phyloP scores from a whole-genome alignment of 106 monocot species.

The Acorus calamus region DNA sequence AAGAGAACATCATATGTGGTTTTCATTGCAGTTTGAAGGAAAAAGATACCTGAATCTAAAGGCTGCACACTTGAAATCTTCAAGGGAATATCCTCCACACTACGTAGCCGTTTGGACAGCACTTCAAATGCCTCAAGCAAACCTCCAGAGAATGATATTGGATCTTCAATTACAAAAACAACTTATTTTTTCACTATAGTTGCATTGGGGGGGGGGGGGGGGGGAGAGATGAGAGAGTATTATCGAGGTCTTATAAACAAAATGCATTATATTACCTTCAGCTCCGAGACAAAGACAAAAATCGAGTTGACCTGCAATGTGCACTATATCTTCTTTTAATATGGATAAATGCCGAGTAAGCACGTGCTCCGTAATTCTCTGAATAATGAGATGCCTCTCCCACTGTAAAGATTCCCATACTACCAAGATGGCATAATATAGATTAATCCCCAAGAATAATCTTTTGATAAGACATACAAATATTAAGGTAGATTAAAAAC shows the following conservation, averaged over 20 bases:
- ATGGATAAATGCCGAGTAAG: conserved; percentile 53
- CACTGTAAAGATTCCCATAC: conserved; percentile 73
- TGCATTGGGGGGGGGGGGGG: too few species aligned
- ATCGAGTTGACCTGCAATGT: conserved; percentile 74
- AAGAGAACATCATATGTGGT: neutral
- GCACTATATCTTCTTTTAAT: conserved; percentile 44
- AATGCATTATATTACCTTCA: conserved; percentile 39
- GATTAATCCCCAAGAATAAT: neutral
- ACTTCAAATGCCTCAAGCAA: conserved; percentile 56
- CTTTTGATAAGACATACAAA: neutral
- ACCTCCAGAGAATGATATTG: conserved; percentile 38
- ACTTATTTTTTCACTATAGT: too few species aligned
- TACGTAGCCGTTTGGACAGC: conserved; percentile 57
- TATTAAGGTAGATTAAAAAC: conserved; percentile 14
- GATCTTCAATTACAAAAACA: conserved; percentile 33
- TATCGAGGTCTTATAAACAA: too few species aligned
- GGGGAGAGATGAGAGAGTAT: too few species aligned
- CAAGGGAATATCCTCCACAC: conserved; percentile 74
- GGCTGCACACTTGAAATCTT: conserved; percentile 80
- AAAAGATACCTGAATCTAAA: conserved; percentile 65
- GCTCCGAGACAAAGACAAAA: conserved; percentile 62
- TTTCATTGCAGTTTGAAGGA: neutral
- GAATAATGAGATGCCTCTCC: conserved; percentile 75
- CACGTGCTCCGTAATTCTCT: conserved; percentile 53
- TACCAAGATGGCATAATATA: conserved; percentile 13